These are phyloP conservation scores for Spinellus fusiger DNA, from an alignment of 192 early-diverging fungal species.

Conservation along the genomic window DNA sequence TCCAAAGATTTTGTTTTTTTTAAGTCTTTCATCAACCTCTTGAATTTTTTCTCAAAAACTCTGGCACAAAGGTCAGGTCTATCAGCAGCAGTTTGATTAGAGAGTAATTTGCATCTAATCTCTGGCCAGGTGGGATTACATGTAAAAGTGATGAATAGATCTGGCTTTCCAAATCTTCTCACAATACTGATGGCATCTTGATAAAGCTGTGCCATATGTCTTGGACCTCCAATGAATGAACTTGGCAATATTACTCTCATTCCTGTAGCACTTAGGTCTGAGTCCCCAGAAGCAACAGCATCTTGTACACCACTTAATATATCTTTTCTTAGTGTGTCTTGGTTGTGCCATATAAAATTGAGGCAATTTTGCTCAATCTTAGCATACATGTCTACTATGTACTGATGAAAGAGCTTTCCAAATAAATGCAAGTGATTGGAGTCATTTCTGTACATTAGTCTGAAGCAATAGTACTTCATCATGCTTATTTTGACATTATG, in stretches of 20 bases:
- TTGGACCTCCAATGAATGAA: constrained; percentile 11
- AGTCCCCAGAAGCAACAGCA: not conserved
- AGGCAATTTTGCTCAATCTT: not conserved
- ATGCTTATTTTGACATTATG: not conserved
- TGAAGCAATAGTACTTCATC: not conserved
- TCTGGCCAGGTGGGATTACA: constrained; percentile 17
- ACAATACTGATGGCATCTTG: constrained; percentile 32
- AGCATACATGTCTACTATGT: not conserved
- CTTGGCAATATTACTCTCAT: constrained; percentile 15
- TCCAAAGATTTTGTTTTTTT: constrained; percentile 11
- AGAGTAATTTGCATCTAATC: not conserved
- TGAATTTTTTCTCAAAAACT: constrained; percentile 19
- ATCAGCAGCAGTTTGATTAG: not conserved
- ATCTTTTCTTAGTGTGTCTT: not conserved
- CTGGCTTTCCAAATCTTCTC: not conserved
- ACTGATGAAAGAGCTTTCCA: not conserved
- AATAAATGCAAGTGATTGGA: not conserved
- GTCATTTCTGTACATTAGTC: not conserved
- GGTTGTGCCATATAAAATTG: not conserved
- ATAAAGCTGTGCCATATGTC: constrained; percentile 21
- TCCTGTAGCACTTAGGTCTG: not conserved
- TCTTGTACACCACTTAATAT: not conserved
- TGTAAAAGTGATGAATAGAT: constrained; percentile 22
- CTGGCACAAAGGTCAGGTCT: constrained; percentile 11
- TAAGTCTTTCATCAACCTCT: constrained; percentile 9